Conservation (phyloP, 495 filamentous ascomycete genomes). For the Choiromyces venosus region DNA sequence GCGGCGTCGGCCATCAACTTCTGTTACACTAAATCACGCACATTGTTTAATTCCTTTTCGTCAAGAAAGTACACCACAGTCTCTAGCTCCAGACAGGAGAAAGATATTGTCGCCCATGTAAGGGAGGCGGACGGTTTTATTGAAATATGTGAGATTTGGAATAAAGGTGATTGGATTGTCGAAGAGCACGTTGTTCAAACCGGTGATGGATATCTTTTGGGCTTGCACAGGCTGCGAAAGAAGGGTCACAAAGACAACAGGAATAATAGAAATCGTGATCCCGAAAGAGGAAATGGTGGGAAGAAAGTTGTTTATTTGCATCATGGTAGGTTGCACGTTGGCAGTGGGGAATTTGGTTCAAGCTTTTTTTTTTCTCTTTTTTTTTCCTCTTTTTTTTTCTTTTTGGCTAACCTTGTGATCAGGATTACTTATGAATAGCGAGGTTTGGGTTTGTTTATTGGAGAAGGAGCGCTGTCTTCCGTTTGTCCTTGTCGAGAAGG, state of each 20-base stretch:
- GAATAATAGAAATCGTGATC: slow-evolving; percentile 51
- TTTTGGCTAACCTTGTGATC: slow-evolving; percentile 9
- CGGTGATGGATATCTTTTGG: slow-evolving; percentile 85
- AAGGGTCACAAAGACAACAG: slow-evolving; percentile 69
- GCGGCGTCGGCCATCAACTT: slow-evolving; percentile 72
- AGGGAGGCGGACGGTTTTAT: slow-evolving; percentile 78
- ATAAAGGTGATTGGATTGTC: slow-evolving; percentile 65
- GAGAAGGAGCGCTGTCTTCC: slow-evolving; percentile 79
- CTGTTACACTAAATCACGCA: slow-evolving; percentile 74
- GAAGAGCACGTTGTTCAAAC: slow-evolving; percentile 97
- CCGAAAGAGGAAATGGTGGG: slow-evolving; percentile 56
- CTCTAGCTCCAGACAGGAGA: slow-evolving; percentile 56
- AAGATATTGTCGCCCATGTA: slow-evolving; percentile 43
- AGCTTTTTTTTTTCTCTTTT: no score
- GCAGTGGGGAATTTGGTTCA: neutral
- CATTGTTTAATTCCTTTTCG: slow-evolving; percentile 72
- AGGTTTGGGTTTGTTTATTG: slow-evolving; percentile 93
- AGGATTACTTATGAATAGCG: slow-evolving; percentile 92
- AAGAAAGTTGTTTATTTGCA: slow-evolving; percentile 93
- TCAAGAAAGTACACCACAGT: slow-evolving; percentile 58
- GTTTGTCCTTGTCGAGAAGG: slow-evolving; percentile 82
- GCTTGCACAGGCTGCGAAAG: slow-evolving; percentile 80
- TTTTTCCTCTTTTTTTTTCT: no score
- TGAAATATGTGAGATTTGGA: slow-evolving; percentile 77
- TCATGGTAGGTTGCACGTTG: slow-evolving; percentile 52